Conservation (phyloP, 495 filamentous ascomycete genomes). For the Entonaema liquescens region DNA sequence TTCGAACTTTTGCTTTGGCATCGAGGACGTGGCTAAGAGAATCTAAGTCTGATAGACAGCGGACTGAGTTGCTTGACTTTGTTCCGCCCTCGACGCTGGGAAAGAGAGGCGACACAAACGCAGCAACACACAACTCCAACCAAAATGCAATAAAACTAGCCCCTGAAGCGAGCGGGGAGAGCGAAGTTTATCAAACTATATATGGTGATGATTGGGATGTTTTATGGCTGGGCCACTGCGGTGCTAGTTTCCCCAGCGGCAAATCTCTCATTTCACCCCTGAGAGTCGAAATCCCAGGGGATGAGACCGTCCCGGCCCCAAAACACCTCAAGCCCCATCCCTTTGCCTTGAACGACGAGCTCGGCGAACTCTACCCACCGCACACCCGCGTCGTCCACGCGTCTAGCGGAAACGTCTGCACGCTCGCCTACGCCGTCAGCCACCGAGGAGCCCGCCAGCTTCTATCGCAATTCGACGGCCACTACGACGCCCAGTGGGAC, state of each 20-base stretch:
- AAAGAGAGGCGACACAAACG: background rate
- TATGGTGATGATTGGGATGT: slow-evolving; percentile 61
- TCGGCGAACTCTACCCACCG: slow-evolving; percentile 50
- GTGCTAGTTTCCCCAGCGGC: slow-evolving; percentile 50
- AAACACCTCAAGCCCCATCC: slow-evolving; percentile 56
- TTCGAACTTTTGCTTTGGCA: slow-evolving; percentile 51
- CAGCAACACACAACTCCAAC: background rate
- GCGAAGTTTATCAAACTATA: background rate
- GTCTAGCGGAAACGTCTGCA: slow-evolving; percentile 52
- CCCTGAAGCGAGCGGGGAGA: background rate
- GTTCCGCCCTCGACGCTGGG: background rate
- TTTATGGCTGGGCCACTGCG: slow-evolving; percentile 62
- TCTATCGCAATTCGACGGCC: slow-evolving; percentile 50
- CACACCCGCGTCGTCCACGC: slow-evolving; percentile 58
- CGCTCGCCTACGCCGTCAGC: slow-evolving; percentile 58
- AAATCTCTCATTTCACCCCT: slow-evolving; percentile 32
- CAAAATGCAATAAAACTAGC: slow-evolving; percentile 10
- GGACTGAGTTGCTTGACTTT: slow-evolving; percentile 1
- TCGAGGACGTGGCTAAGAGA: slow-evolving; percentile 43
- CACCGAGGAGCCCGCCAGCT: slow-evolving; percentile 55
- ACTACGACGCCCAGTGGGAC: slow-evolving; percentile 54
- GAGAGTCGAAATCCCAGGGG: slow-evolving; percentile 46
- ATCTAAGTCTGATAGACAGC: slow-evolving; percentile 4
- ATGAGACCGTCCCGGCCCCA: slow-evolving; percentile 52
- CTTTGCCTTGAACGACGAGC: slow-evolving; percentile 52